A percentile compares a stretch with the other conserved stretches of the same genome.
Evolutionary conservation across 345 rosid genomes (phyloP).

Genomic region (Pelargonium nanum): DNA sequence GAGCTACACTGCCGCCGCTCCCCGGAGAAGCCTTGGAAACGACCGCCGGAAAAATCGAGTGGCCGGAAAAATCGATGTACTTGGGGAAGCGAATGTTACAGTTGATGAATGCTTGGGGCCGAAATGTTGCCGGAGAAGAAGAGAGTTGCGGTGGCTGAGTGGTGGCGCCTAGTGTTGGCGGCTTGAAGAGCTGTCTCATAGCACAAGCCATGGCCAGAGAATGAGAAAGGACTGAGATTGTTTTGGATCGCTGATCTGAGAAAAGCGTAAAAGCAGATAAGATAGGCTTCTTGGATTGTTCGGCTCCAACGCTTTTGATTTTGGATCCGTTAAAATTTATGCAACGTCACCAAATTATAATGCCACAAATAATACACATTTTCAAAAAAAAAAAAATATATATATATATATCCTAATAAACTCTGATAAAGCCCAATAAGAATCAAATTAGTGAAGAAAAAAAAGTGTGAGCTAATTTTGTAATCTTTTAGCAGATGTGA

Average conservation of each 20-base stretch:
- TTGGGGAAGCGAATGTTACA: not conserved
- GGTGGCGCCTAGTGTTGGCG: not conserved
- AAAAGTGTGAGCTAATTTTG: too few relatives aligned
- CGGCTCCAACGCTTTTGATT: too few relatives aligned
- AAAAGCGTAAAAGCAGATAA: not conserved
- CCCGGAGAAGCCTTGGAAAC: constrained; percentile 25
- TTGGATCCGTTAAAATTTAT: too few relatives aligned
- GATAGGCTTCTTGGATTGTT: not conserved
- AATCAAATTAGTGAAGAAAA: too few relatives aligned
- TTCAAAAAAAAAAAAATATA: too few relatives aligned
- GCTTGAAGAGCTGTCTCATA: not conserved
- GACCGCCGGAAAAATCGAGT: not conserved
- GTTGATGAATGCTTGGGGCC: not conserved
- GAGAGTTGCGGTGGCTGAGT: not conserved
- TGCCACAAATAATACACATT: too few relatives aligned
- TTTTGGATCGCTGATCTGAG: too few relatives aligned
- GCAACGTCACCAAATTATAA: too few relatives aligned
- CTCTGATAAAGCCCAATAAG: too few relatives aligned
- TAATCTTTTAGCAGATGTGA: too few relatives aligned
- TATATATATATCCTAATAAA: too few relatives aligned
- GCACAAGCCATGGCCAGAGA: not conserved
- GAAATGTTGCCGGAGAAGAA: not conserved
- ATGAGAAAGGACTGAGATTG: not conserved
- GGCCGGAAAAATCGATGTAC: not conserved
- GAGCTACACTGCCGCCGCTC: constrained; percentile 20